Evolutionary conservation across 352 stramenopile genomes (phyloP).

Genomic region (Globisporangium middletonii): DNA sequence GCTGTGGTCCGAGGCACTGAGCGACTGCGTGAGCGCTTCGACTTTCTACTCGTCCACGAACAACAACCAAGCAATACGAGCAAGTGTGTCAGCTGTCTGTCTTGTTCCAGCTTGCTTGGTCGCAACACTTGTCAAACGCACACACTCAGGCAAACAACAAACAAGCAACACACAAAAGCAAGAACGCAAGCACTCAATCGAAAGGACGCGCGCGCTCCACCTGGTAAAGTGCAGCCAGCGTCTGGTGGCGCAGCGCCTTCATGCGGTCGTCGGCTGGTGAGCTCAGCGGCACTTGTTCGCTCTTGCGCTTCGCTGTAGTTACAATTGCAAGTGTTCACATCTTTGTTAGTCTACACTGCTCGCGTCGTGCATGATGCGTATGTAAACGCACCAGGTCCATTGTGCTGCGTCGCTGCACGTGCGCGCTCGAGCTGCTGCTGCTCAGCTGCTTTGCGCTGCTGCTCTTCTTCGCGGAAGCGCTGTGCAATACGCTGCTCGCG

Average conservation of each 20-base stretch:
- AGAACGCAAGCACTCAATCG: conserved; percentile 8
- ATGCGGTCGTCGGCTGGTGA: conserved; percentile 26
- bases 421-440: conserved; percentile 14
- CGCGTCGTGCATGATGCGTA: background rate
- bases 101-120: too few species aligned
- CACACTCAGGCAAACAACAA: conserved; percentile 8
- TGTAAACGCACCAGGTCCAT: conserved; percentile 21
- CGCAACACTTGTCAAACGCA: background rate
- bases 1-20: conserved; percentile 49
- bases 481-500: conserved; percentile 42
- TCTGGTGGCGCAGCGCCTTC: conserved; percentile 41
- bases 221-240: conserved; percentile 62
- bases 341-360: background rate
- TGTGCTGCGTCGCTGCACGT: conserved; percentile 2
- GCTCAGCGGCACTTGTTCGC: conserved; percentile 17
- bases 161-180: conserved; percentile 1
- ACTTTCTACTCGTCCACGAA: conserved; percentile 55
- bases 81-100: background rate
- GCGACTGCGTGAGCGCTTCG: conserved; percentile 41
- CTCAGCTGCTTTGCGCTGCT: conserved; percentile 44
- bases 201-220: conserved; percentile 56
- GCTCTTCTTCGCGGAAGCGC: conserved; percentile 63
- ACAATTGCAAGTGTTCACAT: background rate
- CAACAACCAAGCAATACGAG: background rate
- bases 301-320: conserved; percentile 46